Conservation (phyloP, 768 basidiomycete species). For the Lactarius trivialis region DNA sequence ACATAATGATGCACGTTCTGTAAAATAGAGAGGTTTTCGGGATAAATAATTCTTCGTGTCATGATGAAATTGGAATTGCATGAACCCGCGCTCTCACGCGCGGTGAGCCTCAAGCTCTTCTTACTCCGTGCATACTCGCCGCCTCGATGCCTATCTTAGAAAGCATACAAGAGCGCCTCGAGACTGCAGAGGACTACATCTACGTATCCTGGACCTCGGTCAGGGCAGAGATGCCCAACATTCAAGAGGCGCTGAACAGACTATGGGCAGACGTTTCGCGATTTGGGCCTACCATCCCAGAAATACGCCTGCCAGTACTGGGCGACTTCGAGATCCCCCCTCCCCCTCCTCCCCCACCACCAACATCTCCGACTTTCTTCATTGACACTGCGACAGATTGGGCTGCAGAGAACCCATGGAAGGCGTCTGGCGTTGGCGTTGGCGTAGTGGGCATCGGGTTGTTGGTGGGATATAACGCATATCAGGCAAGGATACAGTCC, state of each 20-base stretch:
- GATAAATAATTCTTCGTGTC: neutral
- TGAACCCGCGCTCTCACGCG: neutral
- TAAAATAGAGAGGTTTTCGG: neutral
- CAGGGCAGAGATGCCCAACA: constrained; percentile 52
- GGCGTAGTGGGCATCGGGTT: constrained; percentile 58
- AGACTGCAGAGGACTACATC: constrained; percentile 68
- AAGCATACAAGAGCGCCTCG: constrained; percentile 31
- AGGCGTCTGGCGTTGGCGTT: constrained; percentile 44
- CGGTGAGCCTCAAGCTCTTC: neutral
- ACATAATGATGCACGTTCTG: neutral
- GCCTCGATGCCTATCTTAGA: constrained; percentile 20
- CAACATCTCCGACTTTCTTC: constrained; percentile 41
- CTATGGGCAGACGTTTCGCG: constrained; percentile 77
- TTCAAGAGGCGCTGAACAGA: constrained; percentile 59
- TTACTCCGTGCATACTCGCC: neutral
- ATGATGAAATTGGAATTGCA: neutral
- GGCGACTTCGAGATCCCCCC: constrained; percentile 71
- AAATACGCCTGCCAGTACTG: constrained; percentile 56
- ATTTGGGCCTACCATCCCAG: constrained; percentile 51
- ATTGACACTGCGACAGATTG: constrained; percentile 45
- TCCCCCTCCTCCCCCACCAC: constrained; percentile 45
- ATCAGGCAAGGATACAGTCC: constrained; percentile 23
- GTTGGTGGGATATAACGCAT: constrained; percentile 47
- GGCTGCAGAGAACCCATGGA: constrained; percentile 55
- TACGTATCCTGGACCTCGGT: constrained; percentile 48